A percentile compares a stretch with the other conserved stretches of the same genome.
Conservation (phyloP, 106 monocot genomes). For the Gastrodia elata region DNA sequence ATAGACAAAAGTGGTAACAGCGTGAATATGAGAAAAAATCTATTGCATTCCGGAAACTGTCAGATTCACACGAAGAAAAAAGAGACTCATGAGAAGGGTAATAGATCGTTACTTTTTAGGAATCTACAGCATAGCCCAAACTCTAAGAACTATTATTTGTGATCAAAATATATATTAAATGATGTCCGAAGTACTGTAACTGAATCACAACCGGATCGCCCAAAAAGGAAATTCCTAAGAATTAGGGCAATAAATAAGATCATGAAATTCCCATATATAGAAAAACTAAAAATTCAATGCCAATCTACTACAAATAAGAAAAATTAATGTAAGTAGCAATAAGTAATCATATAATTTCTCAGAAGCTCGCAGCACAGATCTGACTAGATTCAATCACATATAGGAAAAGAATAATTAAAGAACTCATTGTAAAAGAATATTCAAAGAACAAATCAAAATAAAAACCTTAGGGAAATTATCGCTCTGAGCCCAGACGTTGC, state of each 20-base stretch:
- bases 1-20: too few species aligned
- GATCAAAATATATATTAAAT: background rate
- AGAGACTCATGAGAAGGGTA: background rate
- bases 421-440: background rate
- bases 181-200: background rate
- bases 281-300: background rate
- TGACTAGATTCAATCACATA: background rate
- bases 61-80: background rate
- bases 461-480: constrained; percentile 13
- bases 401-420: background rate
- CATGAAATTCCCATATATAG: background rate
- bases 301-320: background rate
- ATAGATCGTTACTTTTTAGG: background rate
- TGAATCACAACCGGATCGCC: background rate
- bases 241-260: background rate
- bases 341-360: background rate
- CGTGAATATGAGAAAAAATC: background rate
- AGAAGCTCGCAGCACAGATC: background rate
- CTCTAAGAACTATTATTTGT: background rate
- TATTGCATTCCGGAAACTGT: background rate
- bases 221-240: too few species aligned
- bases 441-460: background rate
- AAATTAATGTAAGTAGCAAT: background rate
- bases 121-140: background rate
- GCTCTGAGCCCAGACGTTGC: constrained; percentile 15